phyloP scores from a whole-genome alignment of 1,284 basidiomycete genomes.

The Irpex sp. region DNA sequence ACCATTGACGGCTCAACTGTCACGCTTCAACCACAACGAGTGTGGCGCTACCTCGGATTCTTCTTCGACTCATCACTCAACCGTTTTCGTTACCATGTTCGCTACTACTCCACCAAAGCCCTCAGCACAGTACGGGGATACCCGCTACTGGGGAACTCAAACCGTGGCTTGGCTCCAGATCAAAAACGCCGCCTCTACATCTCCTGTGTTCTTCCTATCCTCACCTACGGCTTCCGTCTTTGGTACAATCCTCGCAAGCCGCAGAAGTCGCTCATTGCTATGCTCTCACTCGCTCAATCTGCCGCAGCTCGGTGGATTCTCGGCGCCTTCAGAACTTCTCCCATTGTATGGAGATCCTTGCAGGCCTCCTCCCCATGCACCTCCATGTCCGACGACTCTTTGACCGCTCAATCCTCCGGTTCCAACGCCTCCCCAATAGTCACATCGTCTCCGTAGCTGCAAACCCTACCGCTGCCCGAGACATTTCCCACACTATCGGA shows the following conservation, averaged over 20 bases:
- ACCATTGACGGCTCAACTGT: neutral
- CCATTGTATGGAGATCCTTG: neutral
- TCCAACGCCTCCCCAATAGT: neutral
- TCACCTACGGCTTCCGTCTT: neutral
- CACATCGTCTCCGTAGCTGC: neutral
- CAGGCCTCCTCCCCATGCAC: neutral
- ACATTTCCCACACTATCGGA: neutral
- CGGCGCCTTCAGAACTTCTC: neutral
- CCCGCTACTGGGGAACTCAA: neutral
- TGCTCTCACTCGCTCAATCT: neutral
- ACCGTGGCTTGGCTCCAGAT: neutral
- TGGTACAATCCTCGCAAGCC: neutral
- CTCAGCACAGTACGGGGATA: neutral
- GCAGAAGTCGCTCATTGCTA: neutral
- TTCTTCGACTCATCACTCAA: constrained; percentile 21
- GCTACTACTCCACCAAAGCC: constrained; percentile 13
- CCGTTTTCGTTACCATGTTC: constrained; percentile 24
- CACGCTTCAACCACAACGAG: neutral
- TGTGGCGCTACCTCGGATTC: constrained; percentile 2
- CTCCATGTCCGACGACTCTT: neutral
- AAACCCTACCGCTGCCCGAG: neutral
- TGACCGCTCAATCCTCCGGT: neutral
- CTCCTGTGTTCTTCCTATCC: neutral
- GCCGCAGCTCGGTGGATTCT: neutral
- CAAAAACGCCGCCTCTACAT: neutral